phyloP scores from a whole-genome alignment of 2,329 filamentous ascomycete genomes.

The Harringtonia lauricola region DNA sequence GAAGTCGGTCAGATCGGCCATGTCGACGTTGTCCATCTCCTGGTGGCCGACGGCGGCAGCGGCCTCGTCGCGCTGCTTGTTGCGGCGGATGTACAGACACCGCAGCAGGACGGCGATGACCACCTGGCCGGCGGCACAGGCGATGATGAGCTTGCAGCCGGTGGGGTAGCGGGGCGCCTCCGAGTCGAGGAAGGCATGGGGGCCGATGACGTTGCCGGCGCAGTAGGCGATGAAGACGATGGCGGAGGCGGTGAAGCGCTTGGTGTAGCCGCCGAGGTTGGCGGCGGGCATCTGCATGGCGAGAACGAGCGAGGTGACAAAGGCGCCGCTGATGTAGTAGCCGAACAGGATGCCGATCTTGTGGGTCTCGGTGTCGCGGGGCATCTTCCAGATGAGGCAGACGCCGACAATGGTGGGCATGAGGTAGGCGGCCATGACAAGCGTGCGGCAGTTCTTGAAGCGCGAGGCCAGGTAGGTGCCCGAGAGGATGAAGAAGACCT shows the following conservation, averaged over 20 bases:
- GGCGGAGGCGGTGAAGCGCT: conserved; percentile 2
- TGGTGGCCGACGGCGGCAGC: neutral
- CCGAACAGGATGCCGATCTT: conserved; percentile 3
- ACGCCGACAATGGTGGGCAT: neutral
- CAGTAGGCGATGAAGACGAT: conserved; percentile 4
- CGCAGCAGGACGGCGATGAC: neutral
- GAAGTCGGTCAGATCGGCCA: too few relatives aligned
- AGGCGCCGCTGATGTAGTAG: conserved; percentile 4
- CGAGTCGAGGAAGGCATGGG: neutral
- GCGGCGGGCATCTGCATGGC: conserved; percentile 3
- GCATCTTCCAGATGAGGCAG: conserved; percentile 1
- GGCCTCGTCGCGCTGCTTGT: neutral
- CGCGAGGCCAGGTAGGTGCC: neutral
- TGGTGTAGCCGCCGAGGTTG: conserved; percentile 4
- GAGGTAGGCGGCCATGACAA: neutral
- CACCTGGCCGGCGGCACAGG: neutral
- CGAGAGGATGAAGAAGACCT: neutral
- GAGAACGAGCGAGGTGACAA: conserved; percentile 1
- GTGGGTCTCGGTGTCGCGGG: neutral
- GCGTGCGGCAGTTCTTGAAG: neutral
- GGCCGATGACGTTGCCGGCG: conserved; percentile 3
- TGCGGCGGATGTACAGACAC: neutral
- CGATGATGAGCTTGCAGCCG: neutral
- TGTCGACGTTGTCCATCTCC: too few relatives aligned
- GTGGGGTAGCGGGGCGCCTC: conserved; percentile 3